phyloP scores from a whole-genome alignment of 2,329 filamentous ascomycete genomes.

The Cadophora sp. region DNA sequence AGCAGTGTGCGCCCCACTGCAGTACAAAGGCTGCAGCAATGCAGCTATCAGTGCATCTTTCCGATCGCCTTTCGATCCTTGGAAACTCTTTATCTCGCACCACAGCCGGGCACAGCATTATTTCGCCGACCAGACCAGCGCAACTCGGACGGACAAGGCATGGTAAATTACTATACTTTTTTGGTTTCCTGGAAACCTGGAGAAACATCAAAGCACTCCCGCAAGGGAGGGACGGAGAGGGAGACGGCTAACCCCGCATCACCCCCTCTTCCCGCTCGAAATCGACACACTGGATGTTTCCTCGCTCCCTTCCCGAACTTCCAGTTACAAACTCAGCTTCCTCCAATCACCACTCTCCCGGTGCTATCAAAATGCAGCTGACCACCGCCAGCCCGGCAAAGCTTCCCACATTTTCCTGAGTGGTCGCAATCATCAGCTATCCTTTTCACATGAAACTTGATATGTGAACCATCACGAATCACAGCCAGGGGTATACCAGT shows the following conservation, averaged over 20 bases:
- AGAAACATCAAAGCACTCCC: constrained; percentile 10
- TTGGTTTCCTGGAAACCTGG: constrained; percentile 2
- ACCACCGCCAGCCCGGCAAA: neutral
- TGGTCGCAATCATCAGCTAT: neutral
- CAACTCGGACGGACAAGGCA: neutral
- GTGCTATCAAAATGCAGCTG: constrained; percentile 21
- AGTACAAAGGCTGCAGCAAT: neutral
- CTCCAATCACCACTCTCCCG: constrained; percentile 24
- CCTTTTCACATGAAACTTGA: constrained; percentile 12
- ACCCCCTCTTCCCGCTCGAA: constrained; percentile 5
- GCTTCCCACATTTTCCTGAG: constrained; percentile 3
- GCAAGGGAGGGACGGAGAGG: neutral
- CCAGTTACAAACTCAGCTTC: neutral
- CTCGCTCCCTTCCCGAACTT: constrained; percentile 6
- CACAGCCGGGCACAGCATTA: neutral
- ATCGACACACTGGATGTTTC: constrained; percentile 2
- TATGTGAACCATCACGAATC: constrained; percentile 14
- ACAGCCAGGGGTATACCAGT: constrained; percentile 18
- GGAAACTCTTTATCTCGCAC: constrained; percentile 1
- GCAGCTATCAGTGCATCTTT: neutral
- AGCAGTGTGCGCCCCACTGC: neutral
- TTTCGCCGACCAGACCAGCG: constrained; percentile 1
- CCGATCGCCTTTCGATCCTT: neutral
- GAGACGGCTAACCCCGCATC: constrained; percentile 14
- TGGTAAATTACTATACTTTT: no score